Base-by-base conservation (phyloP, 371 early-diverging fungal genomes). In the Mucor irregularis region DNA sequence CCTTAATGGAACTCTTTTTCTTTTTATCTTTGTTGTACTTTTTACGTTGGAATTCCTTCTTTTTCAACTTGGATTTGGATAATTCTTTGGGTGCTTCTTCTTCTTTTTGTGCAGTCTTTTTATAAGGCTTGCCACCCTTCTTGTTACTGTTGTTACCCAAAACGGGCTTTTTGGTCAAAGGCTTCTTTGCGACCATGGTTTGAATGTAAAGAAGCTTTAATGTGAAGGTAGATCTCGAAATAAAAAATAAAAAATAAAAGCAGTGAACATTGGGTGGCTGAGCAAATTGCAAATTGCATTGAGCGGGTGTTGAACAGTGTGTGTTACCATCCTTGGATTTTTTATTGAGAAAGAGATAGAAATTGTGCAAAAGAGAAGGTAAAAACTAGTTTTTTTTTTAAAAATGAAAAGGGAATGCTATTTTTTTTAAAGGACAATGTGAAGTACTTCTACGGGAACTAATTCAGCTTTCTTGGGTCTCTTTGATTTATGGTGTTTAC, bases 21-120 rank as follows among this genome's bases (percentile, higher is more conserved):
- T 66, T 61, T 11, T 55, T 62, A 13, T 60, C 65, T 29, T 70
- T 70, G 53, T 70, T 70, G 60, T 73, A 70, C 35, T 66, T 69
- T 30, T 64, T 69, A 10, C 64, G 67, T 43, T 73, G 74, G 16
- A 48, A 70, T 34, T 69, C 74, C 29, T 65, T 51, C 49, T 64
- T 67, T 47, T 66, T 69, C 17, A 64, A 28, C 47, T 67, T 62
- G n/a, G 70, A 62, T 8, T 56, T 64, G 0, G 74, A 70, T 21
- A 51, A 26, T 44, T 64, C 53, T 21, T 64, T 64, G 6, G 31
- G 26, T 34, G 45, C 46, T 35, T 45, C 47, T 29, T 54, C 38
- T 4, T 45, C 46, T 5, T 45, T 26, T 17, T 54, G 22, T 7
- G 21, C 8, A 17, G 8, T n/a, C n/a, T n/a, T n/a, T n/a, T n/a